Evolutionary conservation across 352 stramenopile genomes (phyloP), one percentile per base, ranked within the genome.

Genomic region (Phytophthora cryptogea): DNA sequence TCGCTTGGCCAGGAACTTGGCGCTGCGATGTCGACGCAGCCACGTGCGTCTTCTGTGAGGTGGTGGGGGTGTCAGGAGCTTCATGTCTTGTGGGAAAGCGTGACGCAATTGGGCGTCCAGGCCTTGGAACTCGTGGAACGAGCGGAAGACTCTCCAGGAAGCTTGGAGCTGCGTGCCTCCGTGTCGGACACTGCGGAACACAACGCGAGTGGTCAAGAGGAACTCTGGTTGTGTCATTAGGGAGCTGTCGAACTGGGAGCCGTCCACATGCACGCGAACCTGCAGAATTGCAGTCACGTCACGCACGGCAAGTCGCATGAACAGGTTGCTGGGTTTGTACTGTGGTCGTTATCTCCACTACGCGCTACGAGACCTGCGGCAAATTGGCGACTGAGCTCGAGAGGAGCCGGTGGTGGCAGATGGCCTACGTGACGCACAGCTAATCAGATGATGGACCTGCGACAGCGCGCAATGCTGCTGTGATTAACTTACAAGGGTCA

Each of bases 141-240:
- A 78, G 14, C 86, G 80, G 53, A 80, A 89, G 20, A 84, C 68
- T 3, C 65, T 59, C 86, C 86, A 94, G 17, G 59, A 64, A 20
- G 80, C 84, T 52, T 84, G 65, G 20, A 93, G 60, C 36, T 75
- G 64, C 6, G 78, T 77, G 28, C 68, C 64, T 16, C 82, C 83
- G 49, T 75, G 66, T 52, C 86, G 76, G 13, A 73, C 68, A 54
- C 78, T 89, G 48, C 82, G 72, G 63, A 94, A 90, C 3, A 87
- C 73, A 16, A 93, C 69, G 50, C 56, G 52, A 8, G 80, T 89
- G 17, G 74, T 51, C 17, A 94, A 68, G 11, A 78, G 47, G 60
- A 89, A 94, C 69, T 94, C 86, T 5, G 86, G 80, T 36, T 92
- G 74, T 31, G 86, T 76, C 86, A 94, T 94, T 53, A 90, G 75